Evolutionary conservation across 75 land plant genomes (phyloP).

Genomic region (Pinus tabuliformis): DNA sequence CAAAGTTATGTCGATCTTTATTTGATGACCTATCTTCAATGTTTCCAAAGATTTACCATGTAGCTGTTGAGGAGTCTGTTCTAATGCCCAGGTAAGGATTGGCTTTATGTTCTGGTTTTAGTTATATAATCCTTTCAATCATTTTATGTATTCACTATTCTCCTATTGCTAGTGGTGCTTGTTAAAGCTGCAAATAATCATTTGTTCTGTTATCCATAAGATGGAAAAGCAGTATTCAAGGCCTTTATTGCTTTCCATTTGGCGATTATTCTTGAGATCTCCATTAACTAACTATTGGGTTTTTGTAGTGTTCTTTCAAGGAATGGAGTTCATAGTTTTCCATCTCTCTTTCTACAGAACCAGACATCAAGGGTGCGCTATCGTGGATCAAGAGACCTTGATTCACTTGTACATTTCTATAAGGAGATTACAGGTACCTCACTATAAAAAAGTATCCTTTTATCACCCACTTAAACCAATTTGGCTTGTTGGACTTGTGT

Average conservation of each 20-base stretch:
- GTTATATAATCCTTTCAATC: too few relatives aligned
- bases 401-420: conserved; percentile 65
- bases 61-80: conserved; percentile 85
- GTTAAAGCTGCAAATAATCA: too few relatives aligned
- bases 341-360: conserved; percentile 72
- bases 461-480: too few relatives aligned
- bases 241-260: too few relatives aligned
- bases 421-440: conserved; percentile 67
- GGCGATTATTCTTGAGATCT: too few relatives aligned
- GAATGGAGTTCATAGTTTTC: conserved; percentile 97
- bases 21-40: conserved; percentile 55
- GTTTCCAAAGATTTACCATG: conserved; percentile 74
- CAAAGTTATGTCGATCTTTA: conserved; percentile 48
- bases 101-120: too few relatives aligned
- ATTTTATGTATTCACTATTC: too few relatives aligned
- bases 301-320: conserved; percentile 74
- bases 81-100: conserved; percentile 74
- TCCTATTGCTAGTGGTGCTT: too few relatives aligned
- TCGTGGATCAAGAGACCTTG: conserved; percentile 64
- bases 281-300: background rate
- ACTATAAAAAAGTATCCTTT: background rate
- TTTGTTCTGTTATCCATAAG: too few relatives aligned
- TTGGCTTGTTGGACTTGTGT: too few relatives aligned
- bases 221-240: too few relatives aligned
- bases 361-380: conserved; percentile 78